Conservation (phyloP, 805 yeast species). For the Metschnikowia rubicola region DNA sequence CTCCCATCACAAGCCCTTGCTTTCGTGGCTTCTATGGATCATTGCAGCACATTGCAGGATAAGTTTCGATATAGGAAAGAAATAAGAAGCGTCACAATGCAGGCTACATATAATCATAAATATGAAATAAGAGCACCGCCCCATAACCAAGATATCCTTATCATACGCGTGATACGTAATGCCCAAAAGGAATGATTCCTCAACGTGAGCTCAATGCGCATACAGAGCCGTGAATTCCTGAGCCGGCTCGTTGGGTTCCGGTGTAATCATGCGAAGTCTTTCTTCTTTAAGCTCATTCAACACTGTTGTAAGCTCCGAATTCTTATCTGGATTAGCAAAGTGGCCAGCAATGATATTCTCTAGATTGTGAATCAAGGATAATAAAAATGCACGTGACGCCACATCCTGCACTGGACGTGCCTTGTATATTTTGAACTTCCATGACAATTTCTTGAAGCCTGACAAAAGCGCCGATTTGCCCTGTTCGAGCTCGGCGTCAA, state of each 20-base stretch:
- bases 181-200: not conserved
- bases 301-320: not conserved
- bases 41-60: too few relatives aligned
- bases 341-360: constrained; percentile 8
- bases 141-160: not conserved
- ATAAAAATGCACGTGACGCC: constrained; percentile 12
- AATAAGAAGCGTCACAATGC: too few relatives aligned
- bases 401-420: constrained; percentile 6
- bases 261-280: constrained; percentile 8
- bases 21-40: too few relatives aligned
- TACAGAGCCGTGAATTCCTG: not conserved
- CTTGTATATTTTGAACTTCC: constrained; percentile 28
- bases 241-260: not conserved
- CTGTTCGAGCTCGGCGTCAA: constrained; percentile 13
- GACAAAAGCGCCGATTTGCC: constrained; percentile 23
- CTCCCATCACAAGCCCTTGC: too few relatives aligned
- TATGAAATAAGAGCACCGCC: too few relatives aligned
- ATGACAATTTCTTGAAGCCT: constrained; percentile 29
- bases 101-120: too few relatives aligned
- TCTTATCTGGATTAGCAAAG: not conserved
- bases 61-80: too few relatives aligned
- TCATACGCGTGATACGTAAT: not conserved
- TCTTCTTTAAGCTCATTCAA: constrained; percentile 3
- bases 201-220: not conserved
- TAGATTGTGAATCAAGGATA: constrained; percentile 14